A percentile compares a stretch with the other conserved stretches of the same genome.
These are phyloP conservation scores for Aegilops sharonensis DNA, from an alignment of 176 grass and related monocot genomes.

Conservation along the genomic window DNA sequence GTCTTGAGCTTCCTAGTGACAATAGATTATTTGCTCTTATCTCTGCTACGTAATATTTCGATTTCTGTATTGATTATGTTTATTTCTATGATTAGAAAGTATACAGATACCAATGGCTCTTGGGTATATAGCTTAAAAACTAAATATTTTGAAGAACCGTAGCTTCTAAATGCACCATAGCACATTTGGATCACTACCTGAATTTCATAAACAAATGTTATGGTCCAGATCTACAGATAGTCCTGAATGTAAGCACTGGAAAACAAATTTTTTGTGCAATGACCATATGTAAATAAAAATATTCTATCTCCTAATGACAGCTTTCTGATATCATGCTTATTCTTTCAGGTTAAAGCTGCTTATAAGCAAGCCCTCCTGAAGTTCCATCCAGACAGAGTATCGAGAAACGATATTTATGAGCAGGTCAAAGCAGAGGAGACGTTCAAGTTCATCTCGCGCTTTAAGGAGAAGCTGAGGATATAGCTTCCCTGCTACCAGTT, in stretches of 20 bases:
- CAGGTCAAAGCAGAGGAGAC: slow-evolving; percentile 95
- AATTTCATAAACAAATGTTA: not conserved
- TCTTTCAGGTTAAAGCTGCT: slow-evolving; percentile 69
- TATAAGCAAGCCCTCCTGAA: slow-evolving; percentile 84
- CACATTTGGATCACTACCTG: not conserved
- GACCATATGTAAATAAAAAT: not conserved
- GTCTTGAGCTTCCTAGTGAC: not conserved
- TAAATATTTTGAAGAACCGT: not conserved
- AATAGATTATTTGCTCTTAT: not conserved
- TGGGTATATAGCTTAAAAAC: not conserved
- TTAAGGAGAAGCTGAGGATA: slow-evolving; percentile 71
- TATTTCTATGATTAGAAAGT: not conserved
- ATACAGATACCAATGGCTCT: not conserved
- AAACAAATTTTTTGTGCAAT: not conserved
- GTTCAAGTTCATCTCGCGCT: slow-evolving; percentile 88
- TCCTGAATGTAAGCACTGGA: not conserved
- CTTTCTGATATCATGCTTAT: slow-evolving; percentile 12
- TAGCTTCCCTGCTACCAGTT: not conserved
- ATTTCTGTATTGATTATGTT: not conserved
- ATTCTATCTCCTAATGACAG: not conserved
- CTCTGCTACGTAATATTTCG: not conserved
- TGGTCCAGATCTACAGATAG: not conserved
- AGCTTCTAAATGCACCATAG: not conserved
- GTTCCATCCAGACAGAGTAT: slow-evolving; percentile 90
- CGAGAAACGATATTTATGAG: slow-evolving; percentile 63